phyloP scores from a whole-genome alignment of 306 rosid genomes.

The Citrullus mucosospermus region DNA sequence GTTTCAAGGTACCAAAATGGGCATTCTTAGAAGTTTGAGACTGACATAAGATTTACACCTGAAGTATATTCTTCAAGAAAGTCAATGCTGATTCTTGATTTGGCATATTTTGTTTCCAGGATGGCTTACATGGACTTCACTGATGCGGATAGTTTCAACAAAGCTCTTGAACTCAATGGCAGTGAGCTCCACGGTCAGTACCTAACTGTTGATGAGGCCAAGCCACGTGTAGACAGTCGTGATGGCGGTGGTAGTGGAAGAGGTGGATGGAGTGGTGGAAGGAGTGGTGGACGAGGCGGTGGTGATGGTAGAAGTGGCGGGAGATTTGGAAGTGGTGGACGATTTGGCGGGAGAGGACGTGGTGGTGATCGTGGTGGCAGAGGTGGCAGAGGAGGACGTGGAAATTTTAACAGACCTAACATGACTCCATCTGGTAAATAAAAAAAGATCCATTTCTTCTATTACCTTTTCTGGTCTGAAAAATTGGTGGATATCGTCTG shows the following conservation, averaged over 20 bases:
- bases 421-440: conserved; percentile 26
- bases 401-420: conserved; percentile 19
- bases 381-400: conserved; percentile 30
- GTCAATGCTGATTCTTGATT: background rate
- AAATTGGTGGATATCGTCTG: background rate
- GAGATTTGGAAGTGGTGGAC: background rate
- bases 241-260: conserved; percentile 23
- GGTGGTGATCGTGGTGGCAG: conserved; percentile 19
- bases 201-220: conserved; percentile 67
- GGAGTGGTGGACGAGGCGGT: conserved; percentile 12
- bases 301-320: conserved; percentile 4
- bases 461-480: background rate
- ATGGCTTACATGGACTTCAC: conserved; percentile 69
- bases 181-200: conserved; percentile 28
- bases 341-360: conserved; percentile 5
- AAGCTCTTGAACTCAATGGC: conserved; percentile 51
- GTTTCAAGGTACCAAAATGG: too few relatives aligned
- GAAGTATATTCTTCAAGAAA: too few relatives aligned
- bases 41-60: too few relatives aligned
- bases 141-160: conserved; percentile 16
- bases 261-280: conserved; percentile 4
- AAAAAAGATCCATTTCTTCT: background rate
- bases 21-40: too few relatives aligned
- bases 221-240: conserved; percentile 36
- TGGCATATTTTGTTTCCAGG: conserved; percentile 17